Base-by-base conservation (phyloP, 202 grass and related monocot species). In the Setaria viridis region DNA sequence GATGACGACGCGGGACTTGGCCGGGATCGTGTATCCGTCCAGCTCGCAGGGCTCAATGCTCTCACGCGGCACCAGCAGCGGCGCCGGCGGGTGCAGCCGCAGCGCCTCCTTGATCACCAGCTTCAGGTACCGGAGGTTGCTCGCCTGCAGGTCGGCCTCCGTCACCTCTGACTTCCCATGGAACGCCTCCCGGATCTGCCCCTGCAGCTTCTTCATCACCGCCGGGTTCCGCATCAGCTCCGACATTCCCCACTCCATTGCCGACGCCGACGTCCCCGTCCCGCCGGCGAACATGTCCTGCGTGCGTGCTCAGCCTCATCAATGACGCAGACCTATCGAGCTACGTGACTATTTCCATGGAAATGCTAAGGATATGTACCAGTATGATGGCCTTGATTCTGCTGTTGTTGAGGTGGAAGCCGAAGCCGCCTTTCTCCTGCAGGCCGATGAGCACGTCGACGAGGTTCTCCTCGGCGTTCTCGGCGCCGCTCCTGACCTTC, bases 81-180 rank as follows among this genome's bases (percentile, higher is more conserved):
- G 86, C 12, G 82, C 88, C 17, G 85, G 81, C 7, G 87, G 91
- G 81, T 93, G 91, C 9, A 92, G 66, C 0, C 87, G 81, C 0
- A 90, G 82, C 7, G 64, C 54, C 74, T 93, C 88, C 72, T 93
- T 93, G 42, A 93, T 84, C 62, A 93, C 86, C 34, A 73, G 43
- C 54, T 88, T 79, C 34, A 94, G 75, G 80, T 91, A 94, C 50
- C n/a, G 29, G 0, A 94, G 77, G 42, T 87, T 57, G 60, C 66
- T 62, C 0, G 49, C 79, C 48, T 82, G 84, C 48, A 93, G 70
- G 57, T 90, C 87, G 0, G 1, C 54, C 66, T 93, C 87, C 12
- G 71, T 83, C 11, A 93, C 81, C 7, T 45, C 54, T 0, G 10
- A 2, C 83, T 93, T 87, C 7, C 56, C 81, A 0, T 5, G 9